phyloP scores from a whole-genome alignment of 768 basidiomycete species.

The Galerina sulciceps region DNA sequence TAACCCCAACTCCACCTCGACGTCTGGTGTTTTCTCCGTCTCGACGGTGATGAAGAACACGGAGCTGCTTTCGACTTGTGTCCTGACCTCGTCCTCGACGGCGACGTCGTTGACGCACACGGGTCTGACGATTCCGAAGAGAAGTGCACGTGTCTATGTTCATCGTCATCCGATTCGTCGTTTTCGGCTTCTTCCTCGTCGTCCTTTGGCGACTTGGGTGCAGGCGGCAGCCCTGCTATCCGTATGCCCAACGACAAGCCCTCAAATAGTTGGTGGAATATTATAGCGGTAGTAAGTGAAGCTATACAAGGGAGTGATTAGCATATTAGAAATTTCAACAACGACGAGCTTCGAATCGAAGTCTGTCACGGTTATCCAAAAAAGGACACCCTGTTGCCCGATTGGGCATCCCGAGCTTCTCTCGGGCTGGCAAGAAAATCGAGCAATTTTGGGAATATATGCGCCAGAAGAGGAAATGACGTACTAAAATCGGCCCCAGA shows the following conservation, averaged over 20 bases:
- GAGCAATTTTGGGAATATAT: no score
- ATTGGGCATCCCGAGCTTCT: no score
- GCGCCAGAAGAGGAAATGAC: constrained; percentile 27
- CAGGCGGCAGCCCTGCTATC: constrained; percentile 67
- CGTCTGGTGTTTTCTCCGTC: neutral
- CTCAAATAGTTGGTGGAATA: constrained; percentile 86
- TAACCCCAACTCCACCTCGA: neutral
- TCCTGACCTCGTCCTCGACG: neutral
- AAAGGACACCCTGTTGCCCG: no score
- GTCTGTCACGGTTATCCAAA: no score
- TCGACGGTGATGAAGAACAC: neutral
- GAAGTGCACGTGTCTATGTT: neutral
- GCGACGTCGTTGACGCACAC: neutral
- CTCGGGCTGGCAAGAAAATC: no score
- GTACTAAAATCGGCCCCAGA: constrained; percentile 72
- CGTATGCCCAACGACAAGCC: constrained; percentile 84
- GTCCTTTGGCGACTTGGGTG: constrained; percentile 11
- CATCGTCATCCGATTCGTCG: neutral
- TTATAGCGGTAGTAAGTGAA: constrained; percentile 72
- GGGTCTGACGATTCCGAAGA: neutral
- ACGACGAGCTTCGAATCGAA: neutral
- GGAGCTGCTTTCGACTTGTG: neutral
- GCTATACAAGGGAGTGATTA: constrained; percentile 39
- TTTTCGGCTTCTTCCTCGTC: neutral
- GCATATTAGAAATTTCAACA: neutral